Evolutionary conservation across 2,329 filamentous ascomycete genomes (phyloP).

Genomic region (Paracoccidioides lutzii): DNA sequence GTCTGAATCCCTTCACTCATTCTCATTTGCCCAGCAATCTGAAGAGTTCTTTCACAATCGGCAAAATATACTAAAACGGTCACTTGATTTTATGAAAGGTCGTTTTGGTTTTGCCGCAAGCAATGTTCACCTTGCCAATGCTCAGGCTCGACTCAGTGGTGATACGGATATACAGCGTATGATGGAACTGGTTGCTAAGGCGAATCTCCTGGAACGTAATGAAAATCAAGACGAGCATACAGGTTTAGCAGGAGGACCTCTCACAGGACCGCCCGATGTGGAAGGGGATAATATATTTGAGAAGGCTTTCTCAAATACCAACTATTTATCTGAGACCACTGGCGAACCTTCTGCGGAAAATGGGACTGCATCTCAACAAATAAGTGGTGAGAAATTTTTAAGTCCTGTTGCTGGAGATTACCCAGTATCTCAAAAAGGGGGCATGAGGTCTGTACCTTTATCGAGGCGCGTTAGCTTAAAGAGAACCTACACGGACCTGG

Average conservation of each 20-base stretch:
- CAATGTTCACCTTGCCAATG: conserved; percentile 64
- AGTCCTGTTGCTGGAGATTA: conserved; percentile 21
- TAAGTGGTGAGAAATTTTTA: conserved; percentile 7
- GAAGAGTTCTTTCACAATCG: conserved; percentile 84
- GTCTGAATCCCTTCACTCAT: conserved; percentile 91
- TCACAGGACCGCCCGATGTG: conserved; percentile 67
- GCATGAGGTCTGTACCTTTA: conserved; percentile 33
- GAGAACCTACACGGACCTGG: conserved; percentile 76
- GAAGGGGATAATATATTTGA: conserved; percentile 75
- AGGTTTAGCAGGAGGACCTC: conserved; percentile 44
- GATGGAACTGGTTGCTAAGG: conserved; percentile 73
- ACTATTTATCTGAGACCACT: conserved; percentile 9
- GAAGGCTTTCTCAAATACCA: conserved; percentile 51
- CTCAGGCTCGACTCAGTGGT: conserved; percentile 68
- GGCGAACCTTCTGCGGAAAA: conserved; percentile 12
- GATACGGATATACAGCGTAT: conserved; percentile 81
- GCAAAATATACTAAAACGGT: conserved; percentile 84
- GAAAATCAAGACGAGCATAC: conserved; percentile 36
- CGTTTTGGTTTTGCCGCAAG: conserved; percentile 69
- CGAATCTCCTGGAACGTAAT: conserved; percentile 62
- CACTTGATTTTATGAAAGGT: conserved; percentile 93
- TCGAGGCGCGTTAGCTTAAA: conserved; percentile 59
- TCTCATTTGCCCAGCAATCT: conserved; percentile 92
- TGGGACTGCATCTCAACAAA: conserved; percentile 4
- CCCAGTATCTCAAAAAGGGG: conserved; percentile 19